A percentile compares a stretch with the other conserved stretches of the same genome.
These are phyloP conservation scores for Suillus bovinus DNA, from an alignment of 768 basidiomycete genomes.

Conservation along the genomic window DNA sequence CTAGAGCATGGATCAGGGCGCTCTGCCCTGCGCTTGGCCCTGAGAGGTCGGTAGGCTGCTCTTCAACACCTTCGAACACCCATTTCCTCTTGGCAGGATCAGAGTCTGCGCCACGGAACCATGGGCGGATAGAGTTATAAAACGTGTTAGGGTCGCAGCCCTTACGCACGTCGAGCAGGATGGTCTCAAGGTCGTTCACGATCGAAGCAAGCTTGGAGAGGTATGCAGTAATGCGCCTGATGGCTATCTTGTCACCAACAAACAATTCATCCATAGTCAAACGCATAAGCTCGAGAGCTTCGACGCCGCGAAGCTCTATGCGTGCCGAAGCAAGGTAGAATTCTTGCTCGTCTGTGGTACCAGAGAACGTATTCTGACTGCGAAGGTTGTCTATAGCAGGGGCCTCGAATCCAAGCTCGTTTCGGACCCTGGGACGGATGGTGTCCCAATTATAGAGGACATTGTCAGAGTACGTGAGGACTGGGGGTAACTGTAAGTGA, in stretches of 20 bases:
- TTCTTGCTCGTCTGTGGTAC: slow-evolving; percentile 75
- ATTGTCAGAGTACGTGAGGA: slow-evolving; percentile 89
- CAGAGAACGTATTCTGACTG: slow-evolving; percentile 72
- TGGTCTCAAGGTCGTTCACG: slow-evolving; percentile 59
- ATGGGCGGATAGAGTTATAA: slow-evolving; percentile 73
- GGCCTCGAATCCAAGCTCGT: slow-evolving; percentile 21
- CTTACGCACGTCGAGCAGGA: slow-evolving; percentile 65
- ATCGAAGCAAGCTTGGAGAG: slow-evolving; percentile 61
- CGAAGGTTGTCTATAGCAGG: slow-evolving; percentile 59
- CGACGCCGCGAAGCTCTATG: slow-evolving; percentile 84
- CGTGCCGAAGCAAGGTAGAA: slow-evolving; percentile 87
- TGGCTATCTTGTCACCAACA: slow-evolving; percentile 66
- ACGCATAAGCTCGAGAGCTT: slow-evolving; percentile 84
- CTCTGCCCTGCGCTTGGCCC: slow-evolving; percentile 87
- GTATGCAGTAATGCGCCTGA: slow-evolving; percentile 63
- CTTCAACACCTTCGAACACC: slow-evolving; percentile 62
- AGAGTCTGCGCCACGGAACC: slow-evolving; percentile 76
- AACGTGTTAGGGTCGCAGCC: slow-evolving; percentile 75
- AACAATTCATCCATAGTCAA: slow-evolving; percentile 86
- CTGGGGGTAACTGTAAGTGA: slow-evolving; percentile 78
- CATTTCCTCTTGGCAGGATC: slow-evolving; percentile 44
- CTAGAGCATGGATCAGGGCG: slow-evolving; percentile 70
- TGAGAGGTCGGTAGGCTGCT: slow-evolving; percentile 56
- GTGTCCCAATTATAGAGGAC: slow-evolving; percentile 85
- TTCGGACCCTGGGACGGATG: slow-evolving; percentile 28